Base-by-base conservation (phyloP, 768 basidiomycete species). In the Cystobasidium ongulense region DNA sequence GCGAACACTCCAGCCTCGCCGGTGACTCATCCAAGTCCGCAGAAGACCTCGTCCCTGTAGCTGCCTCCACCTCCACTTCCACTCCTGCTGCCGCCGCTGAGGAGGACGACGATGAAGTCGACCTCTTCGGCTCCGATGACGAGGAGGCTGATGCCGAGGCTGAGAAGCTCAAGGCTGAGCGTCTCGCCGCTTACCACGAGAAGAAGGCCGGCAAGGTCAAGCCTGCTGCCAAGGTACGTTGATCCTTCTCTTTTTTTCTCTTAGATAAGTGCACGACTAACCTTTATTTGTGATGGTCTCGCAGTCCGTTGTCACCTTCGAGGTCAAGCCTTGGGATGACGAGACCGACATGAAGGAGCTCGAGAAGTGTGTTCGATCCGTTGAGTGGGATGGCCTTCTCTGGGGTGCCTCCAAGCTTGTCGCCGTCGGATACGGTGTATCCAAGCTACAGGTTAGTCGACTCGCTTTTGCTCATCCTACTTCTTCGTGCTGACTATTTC, bases 291-390 rank as follows among this genome's bases (percentile, higher is more conserved):
- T 35, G 8, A 72, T 41, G 8, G 39, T 41, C 39, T 18, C 18
- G 18, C 82, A 97, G 92, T 98, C 96, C 77, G 88, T 99, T 75
- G 96, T 99, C 63, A 99, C 95, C 59, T 84, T 98, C 78, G 95
- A 98, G 78, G 93, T 99, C 76, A 99, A 99, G 84, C 75, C 66
- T 8, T 96, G 93, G 95, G 95, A 98, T 81, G 95, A 98, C 80
- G 93, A 96, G 84, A 99, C 96, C 63, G 92, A 97, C 82, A 94
- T 99, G 94, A 85, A 80, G 53, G 90, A 84, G 63, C 85, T 98
- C 78, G 95, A 98, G 83, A 82, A 84, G 18, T 79, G 86, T 50
- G 95, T 98, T 68, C 88, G 96, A 74, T 88, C 91, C 25, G 88
- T 98, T 78, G 86, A 90, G 82, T 84, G 87, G 84, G 88, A 90